A percentile compares a stretch with the other conserved stretches of the same genome.
Evolutionary conservation across 164 flowering plant species (phyloP).

Genomic region (Sedum album): DNA sequence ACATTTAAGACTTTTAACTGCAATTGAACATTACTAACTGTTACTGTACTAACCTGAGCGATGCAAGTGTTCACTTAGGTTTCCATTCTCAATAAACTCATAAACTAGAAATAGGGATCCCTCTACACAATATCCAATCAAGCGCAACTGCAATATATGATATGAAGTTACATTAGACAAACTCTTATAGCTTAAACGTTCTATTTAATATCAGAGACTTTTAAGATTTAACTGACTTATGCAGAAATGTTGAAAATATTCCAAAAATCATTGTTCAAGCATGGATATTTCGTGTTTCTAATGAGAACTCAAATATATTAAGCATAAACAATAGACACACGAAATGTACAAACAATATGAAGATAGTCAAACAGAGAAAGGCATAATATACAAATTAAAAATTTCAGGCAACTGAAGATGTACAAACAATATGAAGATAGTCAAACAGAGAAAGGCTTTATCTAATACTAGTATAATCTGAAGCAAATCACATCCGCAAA

Average conservation of each 20-base stretch:
- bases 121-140: conserved; percentile 87
- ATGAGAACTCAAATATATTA: too few species aligned
- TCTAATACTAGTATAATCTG: not conserved
- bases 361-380: not conserved
- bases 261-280: not conserved
- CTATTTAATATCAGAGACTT: conserved; percentile 1
- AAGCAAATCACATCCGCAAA: not conserved
- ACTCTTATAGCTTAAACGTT: not conserved
- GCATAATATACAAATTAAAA: not conserved
- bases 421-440: not conserved
- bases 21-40: not conserved
- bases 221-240: not conserved
- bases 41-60: conserved; percentile 46
- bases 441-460: not conserved
- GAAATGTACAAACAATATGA: not conserved
- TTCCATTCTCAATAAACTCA: conserved; percentile 85
- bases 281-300: not conserved
- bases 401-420: not conserved
- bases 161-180: not conserved
- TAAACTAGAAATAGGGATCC: conserved; percentile 73
- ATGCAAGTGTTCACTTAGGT: conserved; percentile 73
- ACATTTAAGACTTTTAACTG: too few species aligned
- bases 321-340: not conserved
- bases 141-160: conserved; percentile 51
- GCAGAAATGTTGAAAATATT: not conserved